Evolutionary conservation across 1,284 basidiomycete genomes (phyloP).

Genomic region (Rugosomyces carneus): DNA sequence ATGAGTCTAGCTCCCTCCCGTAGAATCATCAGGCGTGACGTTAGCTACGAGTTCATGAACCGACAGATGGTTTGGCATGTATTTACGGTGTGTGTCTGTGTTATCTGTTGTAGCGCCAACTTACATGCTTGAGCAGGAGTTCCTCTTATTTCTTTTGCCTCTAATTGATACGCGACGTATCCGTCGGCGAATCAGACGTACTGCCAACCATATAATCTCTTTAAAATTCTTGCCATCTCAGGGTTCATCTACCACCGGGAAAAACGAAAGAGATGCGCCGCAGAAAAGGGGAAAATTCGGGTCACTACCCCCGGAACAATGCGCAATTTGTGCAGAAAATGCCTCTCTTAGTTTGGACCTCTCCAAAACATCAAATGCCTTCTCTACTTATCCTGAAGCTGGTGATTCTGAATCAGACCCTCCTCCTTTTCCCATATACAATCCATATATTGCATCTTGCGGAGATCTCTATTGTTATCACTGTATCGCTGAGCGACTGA

Average conservation of each 20-base stretch:
- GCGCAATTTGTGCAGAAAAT: slow-evolving; percentile 76
- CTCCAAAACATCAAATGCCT: slow-evolving; percentile 45
- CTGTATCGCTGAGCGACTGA: slow-evolving; percentile 78
- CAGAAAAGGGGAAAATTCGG: slow-evolving; percentile 55
- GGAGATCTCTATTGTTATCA: slow-evolving; percentile 85
- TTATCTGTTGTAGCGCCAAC: not conserved
- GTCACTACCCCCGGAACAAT: slow-evolving; percentile 59
- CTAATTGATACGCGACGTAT: slow-evolving; percentile 67
- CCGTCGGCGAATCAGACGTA: slow-evolving; percentile 49
- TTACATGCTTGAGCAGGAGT: slow-evolving; percentile 64
- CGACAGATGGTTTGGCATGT: slow-evolving; percentile 99
- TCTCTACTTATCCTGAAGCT: slow-evolving; percentile 33
- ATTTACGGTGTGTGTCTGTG: slow-evolving; percentile 72
- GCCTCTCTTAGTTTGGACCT: slow-evolving; percentile 54
- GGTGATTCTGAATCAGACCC: slow-evolving; percentile 30
- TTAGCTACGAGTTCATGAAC: slow-evolving; percentile 99
- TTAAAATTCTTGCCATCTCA: slow-evolving; percentile 21
- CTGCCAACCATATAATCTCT: slow-evolving; percentile 35
- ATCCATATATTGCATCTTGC: slow-evolving; percentile 71
- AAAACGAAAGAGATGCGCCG: not conserved
- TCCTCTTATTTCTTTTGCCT: slow-evolving; percentile 89
- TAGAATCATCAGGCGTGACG: slow-evolving; percentile 70
- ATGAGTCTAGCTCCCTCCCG: slow-evolving; percentile 77
- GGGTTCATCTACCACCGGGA: not conserved
- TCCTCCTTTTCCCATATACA: slow-evolving; percentile 59